Base-by-base conservation (phyloP, 345 rosid genomes). In the Populus davidiana region DNA sequence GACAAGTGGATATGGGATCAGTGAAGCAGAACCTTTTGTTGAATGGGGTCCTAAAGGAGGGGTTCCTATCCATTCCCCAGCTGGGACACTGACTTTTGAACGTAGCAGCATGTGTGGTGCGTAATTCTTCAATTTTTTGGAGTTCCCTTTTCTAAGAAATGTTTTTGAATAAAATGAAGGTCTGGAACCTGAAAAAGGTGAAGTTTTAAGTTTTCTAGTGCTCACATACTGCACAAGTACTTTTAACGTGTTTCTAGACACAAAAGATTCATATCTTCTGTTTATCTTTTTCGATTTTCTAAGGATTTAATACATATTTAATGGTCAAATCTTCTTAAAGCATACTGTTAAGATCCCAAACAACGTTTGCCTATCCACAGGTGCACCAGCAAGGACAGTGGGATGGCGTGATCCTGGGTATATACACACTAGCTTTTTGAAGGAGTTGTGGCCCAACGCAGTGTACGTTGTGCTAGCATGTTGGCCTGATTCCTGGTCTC, bases 1-100 rank as follows among this genome's bases (percentile, higher is more conserved):
- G 97, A 90, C 93, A 29, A 92, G 94, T 83, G 97, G 97, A 63
- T 90, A 92, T 75, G 90, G 85, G 41, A 85, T 83, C 6, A 78
- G 39, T 77, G 78, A 81, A 77, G 91, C 91, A 6, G 89, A 86
- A 71, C 91, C 94, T 54, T 83, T 92, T 75, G 89, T 92, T 31
- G 88, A 92, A 81, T 90, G 97, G 97, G 85, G 91, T 61, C 75
- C 54, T 6, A 86, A 73, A 36, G 75, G 67, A 31, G 67, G 67
- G 23, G 36, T 36, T 23, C 2, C 49, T 38, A n/a, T 38, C 44
- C 47, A 2, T 59, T 73, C 25, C 13, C 35, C 90, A 27, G 93
- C 94, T 74, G 87, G 67, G 23, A 73, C 66, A 1, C 17, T n/a
- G 35, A 73, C 66, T 6, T 73, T 73, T 38, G 29, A 36, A 29